Base-by-base conservation (phyloP, 129 eudicot genomes). In the Lactuca saligna region DNA sequence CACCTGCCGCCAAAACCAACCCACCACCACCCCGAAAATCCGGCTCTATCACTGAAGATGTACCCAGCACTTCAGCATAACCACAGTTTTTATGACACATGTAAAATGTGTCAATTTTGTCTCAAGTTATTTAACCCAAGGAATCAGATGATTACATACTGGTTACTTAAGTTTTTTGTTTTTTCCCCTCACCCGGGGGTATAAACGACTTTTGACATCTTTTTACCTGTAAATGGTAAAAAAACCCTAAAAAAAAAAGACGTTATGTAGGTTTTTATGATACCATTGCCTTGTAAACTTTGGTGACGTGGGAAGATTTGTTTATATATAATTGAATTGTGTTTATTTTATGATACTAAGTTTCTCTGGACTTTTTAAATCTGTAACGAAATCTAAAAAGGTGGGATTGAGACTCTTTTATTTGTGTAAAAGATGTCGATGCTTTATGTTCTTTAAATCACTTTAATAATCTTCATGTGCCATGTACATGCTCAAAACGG, bases 21-120 rank as follows among this genome's bases (percentile, higher is more conserved):
- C 79, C 75, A 56, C 55, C 81, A 39, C 79, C 68, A 44, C 38
- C 64, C 1, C 29, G 29, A 20, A 70, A 53, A 44, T 59, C 87
- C 73, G n/a, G 48, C 54, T 38, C 31, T 51, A 32, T 53, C 1
- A 54, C 76, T 7, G 82, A 80, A 12, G 92, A 88, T 64, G 54
- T 84, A 17, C 93, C 85, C 64, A 39, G 80, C 63, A 83, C 83
- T 70, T 91, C 93, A 32, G 95, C 95, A 55, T 88, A 81, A 76
- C 57, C 48, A 59, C 48, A 60, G 44, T 59, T 53, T 38, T 29
- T 75, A 65, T 66, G 67, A 75, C 38, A 13, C 72, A 74, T 39
- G 68, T 75, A 75, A 73, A 63, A 51, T 60, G 63, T 59, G 51
- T 71, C 76, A 61, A 7, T 71, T 71, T 71, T 71, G 60, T 20